These are phyloP conservation scores for Fragosphaeria purpurea DNA, from an alignment of 2,329 filamentous ascomycete genomes.

Conservation along the genomic window DNA sequence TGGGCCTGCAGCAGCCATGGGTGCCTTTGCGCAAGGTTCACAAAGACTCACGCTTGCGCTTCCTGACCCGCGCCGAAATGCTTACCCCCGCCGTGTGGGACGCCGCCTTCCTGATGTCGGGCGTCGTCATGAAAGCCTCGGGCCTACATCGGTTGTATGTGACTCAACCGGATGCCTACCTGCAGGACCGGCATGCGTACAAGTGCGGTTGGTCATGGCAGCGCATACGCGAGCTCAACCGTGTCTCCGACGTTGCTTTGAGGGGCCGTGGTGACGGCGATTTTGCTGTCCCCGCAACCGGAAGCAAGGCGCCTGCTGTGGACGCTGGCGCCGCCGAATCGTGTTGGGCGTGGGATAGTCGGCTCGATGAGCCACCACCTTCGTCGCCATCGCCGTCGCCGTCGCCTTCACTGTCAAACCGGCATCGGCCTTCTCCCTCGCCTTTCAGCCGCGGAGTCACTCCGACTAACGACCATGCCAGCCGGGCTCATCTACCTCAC, in stretches of 20 bases:
- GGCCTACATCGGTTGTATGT: conserved; percentile 59
- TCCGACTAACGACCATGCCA: neutral
- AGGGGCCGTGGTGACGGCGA: no score
- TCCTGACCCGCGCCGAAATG: conserved; percentile 63
- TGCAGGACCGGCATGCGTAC: conserved; percentile 49
- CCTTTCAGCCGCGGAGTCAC: conserved; percentile 4
- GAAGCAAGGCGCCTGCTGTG: neutral
- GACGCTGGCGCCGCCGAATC: conserved; percentile 32
- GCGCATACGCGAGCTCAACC: conserved; percentile 51
- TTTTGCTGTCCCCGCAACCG: neutral
- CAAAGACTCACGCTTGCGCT: conserved; percentile 62
- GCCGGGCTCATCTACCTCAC: neutral
- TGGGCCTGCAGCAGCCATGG: conserved; percentile 58
- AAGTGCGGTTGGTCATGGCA: conserved; percentile 61
- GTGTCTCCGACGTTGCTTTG: conserved; percentile 25
- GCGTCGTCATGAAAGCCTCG: conserved; percentile 62
- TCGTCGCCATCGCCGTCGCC: conserved; percentile 26
- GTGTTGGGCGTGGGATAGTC: conserved; percentile 58
- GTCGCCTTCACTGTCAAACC: neutral
- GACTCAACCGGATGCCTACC: conserved; percentile 64
- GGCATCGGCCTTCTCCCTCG: conserved; percentile 1
- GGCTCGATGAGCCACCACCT: conserved; percentile 48
- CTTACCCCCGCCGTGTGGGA: conserved; percentile 63
- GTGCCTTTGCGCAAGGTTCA: conserved; percentile 69
- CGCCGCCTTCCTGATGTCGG: conserved; percentile 57